Percentiles rank a stretch among this genome's conserved stretches.
Conservation (phyloP, 225 moss, liverwort and hornwort species). For the Antitrichia curtipendula region DNA sequence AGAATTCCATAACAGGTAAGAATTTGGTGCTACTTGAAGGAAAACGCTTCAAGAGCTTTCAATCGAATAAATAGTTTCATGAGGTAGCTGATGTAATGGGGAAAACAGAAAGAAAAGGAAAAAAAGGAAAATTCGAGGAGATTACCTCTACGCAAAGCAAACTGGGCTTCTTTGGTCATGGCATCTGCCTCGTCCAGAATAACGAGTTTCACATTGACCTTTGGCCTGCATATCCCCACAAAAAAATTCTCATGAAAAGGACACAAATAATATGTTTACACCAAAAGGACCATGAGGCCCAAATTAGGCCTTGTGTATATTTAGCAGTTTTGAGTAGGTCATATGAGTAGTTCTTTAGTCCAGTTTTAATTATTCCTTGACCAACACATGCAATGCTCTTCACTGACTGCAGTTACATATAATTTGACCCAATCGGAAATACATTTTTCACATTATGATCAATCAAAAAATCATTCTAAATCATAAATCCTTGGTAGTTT, state of each 20-base stretch:
- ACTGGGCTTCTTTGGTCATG: constrained; percentile 99
- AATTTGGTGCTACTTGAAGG: not conserved
- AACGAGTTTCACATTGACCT: constrained; percentile 87
- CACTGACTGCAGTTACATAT: not conserved
- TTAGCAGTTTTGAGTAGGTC: not conserved
- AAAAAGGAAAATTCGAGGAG: not conserved
- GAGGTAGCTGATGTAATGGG: not conserved
- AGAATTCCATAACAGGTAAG: not conserved
- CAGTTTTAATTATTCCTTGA: not conserved
- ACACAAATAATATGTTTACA: not conserved
- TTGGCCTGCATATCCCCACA: constrained; percentile 41
- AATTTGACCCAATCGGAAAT: not conserved
- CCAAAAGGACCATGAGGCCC: not conserved
- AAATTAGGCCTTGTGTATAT: not conserved
- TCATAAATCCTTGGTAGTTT: not conserved
- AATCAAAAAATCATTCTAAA: not conserved
- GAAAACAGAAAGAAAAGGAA: not conserved
- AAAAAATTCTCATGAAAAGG: not conserved
- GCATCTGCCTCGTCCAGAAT: constrained; percentile 99
- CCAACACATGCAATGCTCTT: not conserved
- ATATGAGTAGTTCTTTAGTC: not conserved
- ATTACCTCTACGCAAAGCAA: constrained; percentile 85
- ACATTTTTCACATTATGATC: not conserved
- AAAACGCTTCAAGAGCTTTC: not conserved
- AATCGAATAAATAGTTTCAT: not conserved